Base-by-base conservation (phyloP, 805 yeast genomes). In the Starmerella stigmatis region DNA sequence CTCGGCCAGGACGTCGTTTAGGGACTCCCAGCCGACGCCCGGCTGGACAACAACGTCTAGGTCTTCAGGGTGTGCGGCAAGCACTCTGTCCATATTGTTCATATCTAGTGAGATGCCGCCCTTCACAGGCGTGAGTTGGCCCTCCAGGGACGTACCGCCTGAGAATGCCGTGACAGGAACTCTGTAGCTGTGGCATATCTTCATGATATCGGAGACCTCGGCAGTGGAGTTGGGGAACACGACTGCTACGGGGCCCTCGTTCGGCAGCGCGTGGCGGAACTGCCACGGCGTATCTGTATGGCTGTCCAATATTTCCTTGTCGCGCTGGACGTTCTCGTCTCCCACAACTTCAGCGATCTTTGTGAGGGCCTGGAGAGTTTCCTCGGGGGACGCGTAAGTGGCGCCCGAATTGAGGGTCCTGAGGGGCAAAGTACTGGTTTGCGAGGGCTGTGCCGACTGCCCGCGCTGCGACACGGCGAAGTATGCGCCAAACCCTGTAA, bases 141-240 rank as follows among this genome's bases (percentile, higher is more conserved):
- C 94, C 60, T 84, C 94, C 29, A 84, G 63, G 2, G 92, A 79
- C 0, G 94, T 80, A 8, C 92, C 92, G 5, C 94, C 94, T 2
- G 79, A 69, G 56, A 70, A 81, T 4, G 94, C 88, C 23, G 81
- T 79, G 12, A 81, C 76, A 1, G 94, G 94, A 4, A 84, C 78
- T 23, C 64, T 64, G 56, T 73, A 71, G 54, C 73, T 64, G 59
- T 78, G 74, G 48, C 79, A 70, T 3, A 82, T 64, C 56, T 76
- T 75, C 76, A 81, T 64, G 23, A 80, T 67, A 44, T 68, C 58
- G 2, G 82, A 72, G 0, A 84, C 88, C 50, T 83, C 75, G 52
- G 78, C 78, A 0, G 92, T 83, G 12, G 79, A 62, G 4, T 61
- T 62, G 0, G 88, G 88, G 57, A 70, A 82, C 5, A 81, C 73